A percentile compares a stretch with the other conserved stretches of the same genome.
These are phyloP conservation scores for Nymphaea thermarum DNA, from an alignment of 164 flowering plant genomes.

Conservation along the genomic window DNA sequence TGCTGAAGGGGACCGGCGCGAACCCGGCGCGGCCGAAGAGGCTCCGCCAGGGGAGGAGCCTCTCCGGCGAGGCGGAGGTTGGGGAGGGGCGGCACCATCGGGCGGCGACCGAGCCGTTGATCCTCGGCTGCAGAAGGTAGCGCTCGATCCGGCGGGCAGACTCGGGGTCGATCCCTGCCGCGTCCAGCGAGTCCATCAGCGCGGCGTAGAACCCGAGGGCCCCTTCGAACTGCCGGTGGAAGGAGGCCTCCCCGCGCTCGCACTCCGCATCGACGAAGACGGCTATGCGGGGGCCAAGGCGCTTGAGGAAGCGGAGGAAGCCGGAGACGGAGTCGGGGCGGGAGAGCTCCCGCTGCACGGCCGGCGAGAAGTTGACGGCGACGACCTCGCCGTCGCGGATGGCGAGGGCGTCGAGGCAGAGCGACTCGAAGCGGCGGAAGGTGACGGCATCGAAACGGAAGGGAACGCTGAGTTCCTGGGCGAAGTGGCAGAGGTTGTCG, in stretches of 20 bases:
- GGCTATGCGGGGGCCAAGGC: slow-evolving; percentile 38
- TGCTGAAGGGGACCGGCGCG: slow-evolving; percentile 55
- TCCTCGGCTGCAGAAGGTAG: slow-evolving; percentile 49
- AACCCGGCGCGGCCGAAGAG: slow-evolving; percentile 47
- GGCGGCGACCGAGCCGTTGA: slow-evolving; percentile 30
- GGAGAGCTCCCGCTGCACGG: slow-evolving; percentile 36
- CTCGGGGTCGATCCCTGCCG: slow-evolving; percentile 29
- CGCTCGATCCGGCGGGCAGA: slow-evolving; percentile 51
- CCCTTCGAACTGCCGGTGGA: slow-evolving; percentile 24
- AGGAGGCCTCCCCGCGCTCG: slow-evolving; percentile 14
- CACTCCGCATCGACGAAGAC: slow-evolving; percentile 60
- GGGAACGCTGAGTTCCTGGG: slow-evolving; percentile 45
- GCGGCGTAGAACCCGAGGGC: slow-evolving; percentile 64
- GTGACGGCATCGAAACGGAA: slow-evolving; percentile 53
- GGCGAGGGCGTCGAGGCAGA: slow-evolving; percentile 40
- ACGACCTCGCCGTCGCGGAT: slow-evolving; percentile 49
- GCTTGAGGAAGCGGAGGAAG: slow-evolving; percentile 42
- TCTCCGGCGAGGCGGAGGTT: neutral
- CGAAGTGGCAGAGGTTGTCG: slow-evolving; percentile 61
- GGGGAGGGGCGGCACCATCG: slow-evolving; percentile 14
- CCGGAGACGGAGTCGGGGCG: slow-evolving; percentile 13
- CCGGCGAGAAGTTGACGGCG: slow-evolving; percentile 49
- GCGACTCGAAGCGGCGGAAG: slow-evolving; percentile 31
- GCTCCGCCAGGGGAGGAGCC: slow-evolving; percentile 45
- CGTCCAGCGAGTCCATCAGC: slow-evolving; percentile 70